Percentiles rank a stretch among this genome's conserved stretches.
Evolutionary conservation across 768 basidiomycete genomes (phyloP).

Genomic region (Xerocomellus dryophilus): DNA sequence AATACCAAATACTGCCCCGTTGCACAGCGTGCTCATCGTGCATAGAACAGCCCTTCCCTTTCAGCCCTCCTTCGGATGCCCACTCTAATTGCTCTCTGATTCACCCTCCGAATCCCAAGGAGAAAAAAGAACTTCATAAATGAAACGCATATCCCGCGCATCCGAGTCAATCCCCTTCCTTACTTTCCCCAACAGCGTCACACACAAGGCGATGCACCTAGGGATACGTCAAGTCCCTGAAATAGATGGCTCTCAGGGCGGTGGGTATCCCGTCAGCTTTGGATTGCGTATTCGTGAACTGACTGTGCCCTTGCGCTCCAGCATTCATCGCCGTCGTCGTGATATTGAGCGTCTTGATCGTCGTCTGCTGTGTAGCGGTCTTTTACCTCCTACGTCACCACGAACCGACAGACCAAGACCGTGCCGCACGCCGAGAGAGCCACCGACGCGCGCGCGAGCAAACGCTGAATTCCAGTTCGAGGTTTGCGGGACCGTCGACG

Average conservation of each 20-base stretch:
- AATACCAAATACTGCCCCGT: background rate
- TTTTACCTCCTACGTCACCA: conserved; percentile 55
- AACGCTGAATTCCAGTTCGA: conserved; percentile 13
- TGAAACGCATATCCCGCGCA: background rate
- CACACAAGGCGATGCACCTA: conserved; percentile 1
- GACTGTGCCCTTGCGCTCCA: background rate
- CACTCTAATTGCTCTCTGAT: background rate
- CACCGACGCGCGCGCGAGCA: conserved; percentile 29
- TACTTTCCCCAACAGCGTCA: background rate
- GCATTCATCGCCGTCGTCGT: conserved; percentile 65
- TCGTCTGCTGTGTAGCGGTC: conserved; percentile 50
- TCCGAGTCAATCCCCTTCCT: background rate
- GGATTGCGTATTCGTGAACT: background rate
- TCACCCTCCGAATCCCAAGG: background rate
- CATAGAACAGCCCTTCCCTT: background rate
- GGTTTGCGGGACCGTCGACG: conserved; percentile 4
- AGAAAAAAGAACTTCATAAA: background rate
- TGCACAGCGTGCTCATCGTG: background rate
- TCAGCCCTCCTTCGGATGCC: background rate
- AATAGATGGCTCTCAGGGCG: conserved; percentile 49
- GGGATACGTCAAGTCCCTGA: conserved; percentile 38
- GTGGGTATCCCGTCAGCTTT: conserved; percentile 29
- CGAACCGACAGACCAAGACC: conserved; percentile 41
- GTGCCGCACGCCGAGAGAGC: conserved; percentile 33
- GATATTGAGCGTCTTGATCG: conserved; percentile 50